phyloP scores from a whole-genome alignment of 768 basidiomycete genomes.

The Mycena haematopus region DNA sequence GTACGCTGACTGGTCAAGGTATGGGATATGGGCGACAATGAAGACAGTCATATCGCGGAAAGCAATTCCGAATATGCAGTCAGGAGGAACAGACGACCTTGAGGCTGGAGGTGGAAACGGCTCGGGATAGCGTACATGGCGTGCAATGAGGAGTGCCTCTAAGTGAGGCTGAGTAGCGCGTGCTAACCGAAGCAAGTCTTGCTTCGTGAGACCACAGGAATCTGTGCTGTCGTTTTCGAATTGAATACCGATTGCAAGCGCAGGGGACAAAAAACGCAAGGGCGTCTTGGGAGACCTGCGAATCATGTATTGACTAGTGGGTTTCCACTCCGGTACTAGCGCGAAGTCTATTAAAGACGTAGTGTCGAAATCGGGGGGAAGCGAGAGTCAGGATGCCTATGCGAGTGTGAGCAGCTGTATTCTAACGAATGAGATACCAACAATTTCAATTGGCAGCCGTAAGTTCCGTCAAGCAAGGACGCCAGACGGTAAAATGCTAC shows the following conservation, averaged over 20 bases:
- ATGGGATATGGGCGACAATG: constrained; percentile 17
- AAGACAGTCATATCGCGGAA: constrained; percentile 20
- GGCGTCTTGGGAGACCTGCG: constrained; percentile 9
- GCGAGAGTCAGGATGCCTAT: not conserved
- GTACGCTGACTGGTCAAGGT: constrained; percentile 1
- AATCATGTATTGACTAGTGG: constrained; percentile 4
- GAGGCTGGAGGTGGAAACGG: not conserved
- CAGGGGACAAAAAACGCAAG: constrained; percentile 7
- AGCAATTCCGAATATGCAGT: constrained; percentile 13
- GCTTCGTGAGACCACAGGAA: not conserved
- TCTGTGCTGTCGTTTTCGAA: not conserved
- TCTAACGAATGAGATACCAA: not conserved
- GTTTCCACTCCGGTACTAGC: constrained; percentile 13
- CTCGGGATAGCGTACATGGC: constrained; percentile 3
- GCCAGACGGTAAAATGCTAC: not conserved
- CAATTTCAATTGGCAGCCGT: constrained; percentile 10
- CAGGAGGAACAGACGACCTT: not conserved
- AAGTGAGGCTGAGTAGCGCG: constrained; percentile 12
- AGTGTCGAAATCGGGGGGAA: constrained; percentile 1
- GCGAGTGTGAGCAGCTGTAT: not conserved
- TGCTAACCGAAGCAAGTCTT: constrained; percentile 5
- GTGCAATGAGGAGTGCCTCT: constrained; percentile 14
- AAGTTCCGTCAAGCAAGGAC: constrained; percentile 1
- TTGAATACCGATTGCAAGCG: constrained; percentile 6
- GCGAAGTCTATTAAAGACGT: constrained; percentile 2